A percentile compares a stretch with the other conserved stretches of the same genome.
Conservation (phyloP, 2,329 filamentous ascomycete genomes). For the Aspergillus persii region DNA sequence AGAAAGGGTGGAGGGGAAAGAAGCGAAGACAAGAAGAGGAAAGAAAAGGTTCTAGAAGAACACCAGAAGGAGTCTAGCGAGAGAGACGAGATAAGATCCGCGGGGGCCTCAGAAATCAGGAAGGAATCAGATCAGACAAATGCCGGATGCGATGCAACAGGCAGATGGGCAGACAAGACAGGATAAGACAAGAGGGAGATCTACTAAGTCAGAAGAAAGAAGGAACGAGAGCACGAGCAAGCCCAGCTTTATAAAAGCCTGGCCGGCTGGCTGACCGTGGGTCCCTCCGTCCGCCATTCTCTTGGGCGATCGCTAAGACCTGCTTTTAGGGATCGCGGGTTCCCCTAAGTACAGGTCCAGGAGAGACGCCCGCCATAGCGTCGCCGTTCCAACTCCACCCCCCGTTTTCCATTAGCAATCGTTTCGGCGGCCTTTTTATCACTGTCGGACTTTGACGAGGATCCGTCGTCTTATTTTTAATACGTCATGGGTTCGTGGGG, state of each 20-base stretch:
- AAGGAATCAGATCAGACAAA: no score
- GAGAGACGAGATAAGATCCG: slow-evolving; percentile 17
- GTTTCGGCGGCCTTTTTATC: background rate
- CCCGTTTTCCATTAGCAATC: slow-evolving; percentile 26
- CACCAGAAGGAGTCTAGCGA: slow-evolving; percentile 5
- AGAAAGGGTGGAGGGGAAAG: background rate
- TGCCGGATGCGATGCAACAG: background rate
- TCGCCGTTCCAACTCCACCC: slow-evolving; percentile 22
- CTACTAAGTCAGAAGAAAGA: background rate
- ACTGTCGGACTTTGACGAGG: background rate
- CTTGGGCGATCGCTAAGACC: slow-evolving; percentile 40
- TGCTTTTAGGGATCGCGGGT: slow-evolving; percentile 47
- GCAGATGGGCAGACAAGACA: background rate
- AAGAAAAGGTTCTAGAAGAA: slow-evolving; percentile 18
- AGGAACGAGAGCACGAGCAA: slow-evolving; percentile 2
- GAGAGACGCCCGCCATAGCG: slow-evolving; percentile 35
- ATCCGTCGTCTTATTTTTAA: background rate
- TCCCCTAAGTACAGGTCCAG: slow-evolving; percentile 52
- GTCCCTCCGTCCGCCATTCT: slow-evolving; percentile 6
- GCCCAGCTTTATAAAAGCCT: background rate
- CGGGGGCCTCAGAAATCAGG: background rate
- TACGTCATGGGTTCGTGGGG: background rate
- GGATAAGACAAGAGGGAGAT: background rate
- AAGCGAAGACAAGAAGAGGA: slow-evolving; percentile 1
- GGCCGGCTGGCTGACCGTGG: slow-evolving; percentile 6